Evolutionary conservation across 2,329 filamentous ascomycete genomes (phyloP).

Genomic region (Periconia digitata): DNA sequence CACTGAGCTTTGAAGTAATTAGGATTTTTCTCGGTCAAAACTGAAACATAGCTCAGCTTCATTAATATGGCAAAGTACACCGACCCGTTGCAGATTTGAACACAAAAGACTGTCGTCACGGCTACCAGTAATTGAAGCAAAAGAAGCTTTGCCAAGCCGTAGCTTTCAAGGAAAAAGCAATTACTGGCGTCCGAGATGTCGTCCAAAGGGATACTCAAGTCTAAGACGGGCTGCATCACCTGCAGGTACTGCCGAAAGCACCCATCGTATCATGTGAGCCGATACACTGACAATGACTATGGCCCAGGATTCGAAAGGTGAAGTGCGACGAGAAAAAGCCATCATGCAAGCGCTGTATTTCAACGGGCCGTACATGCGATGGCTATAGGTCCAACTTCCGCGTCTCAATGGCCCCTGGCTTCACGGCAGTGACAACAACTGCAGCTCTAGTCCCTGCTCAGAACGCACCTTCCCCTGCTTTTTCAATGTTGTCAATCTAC

Average conservation of each 20-base stretch:
- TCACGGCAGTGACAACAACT: not conserved
- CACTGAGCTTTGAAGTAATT: too few species aligned
- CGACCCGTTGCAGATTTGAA: too few species aligned
- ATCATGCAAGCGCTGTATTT: slow-evolving; percentile 38
- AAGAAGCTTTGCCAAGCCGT: too few species aligned
- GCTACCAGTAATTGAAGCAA: too few species aligned
- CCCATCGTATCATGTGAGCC: not conserved
- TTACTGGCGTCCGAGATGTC: too few species aligned
- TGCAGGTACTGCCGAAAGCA: slow-evolving; percentile 20
- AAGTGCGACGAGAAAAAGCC: slow-evolving; percentile 43
- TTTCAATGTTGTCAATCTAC: not conserved
- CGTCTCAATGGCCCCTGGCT: not conserved
- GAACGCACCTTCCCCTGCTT: not conserved
- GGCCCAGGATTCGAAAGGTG: slow-evolving; percentile 22
- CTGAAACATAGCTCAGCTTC: too few species aligned
- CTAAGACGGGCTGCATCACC: slow-evolving; percentile 20
- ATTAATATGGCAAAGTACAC: too few species aligned
- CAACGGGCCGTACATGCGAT: slow-evolving; percentile 42
- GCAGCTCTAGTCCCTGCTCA: not conserved
- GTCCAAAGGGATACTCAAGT: not conserved
- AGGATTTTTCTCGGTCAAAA: too few species aligned
- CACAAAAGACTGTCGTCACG: too few species aligned
- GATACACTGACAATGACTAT: not conserved
- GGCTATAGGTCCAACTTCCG: slow-evolving; percentile 41
- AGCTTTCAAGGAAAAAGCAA: too few species aligned